phyloP scores from a whole-genome alignment of 768 basidiomycete genomes.

The Boletellus sp. region DNA sequence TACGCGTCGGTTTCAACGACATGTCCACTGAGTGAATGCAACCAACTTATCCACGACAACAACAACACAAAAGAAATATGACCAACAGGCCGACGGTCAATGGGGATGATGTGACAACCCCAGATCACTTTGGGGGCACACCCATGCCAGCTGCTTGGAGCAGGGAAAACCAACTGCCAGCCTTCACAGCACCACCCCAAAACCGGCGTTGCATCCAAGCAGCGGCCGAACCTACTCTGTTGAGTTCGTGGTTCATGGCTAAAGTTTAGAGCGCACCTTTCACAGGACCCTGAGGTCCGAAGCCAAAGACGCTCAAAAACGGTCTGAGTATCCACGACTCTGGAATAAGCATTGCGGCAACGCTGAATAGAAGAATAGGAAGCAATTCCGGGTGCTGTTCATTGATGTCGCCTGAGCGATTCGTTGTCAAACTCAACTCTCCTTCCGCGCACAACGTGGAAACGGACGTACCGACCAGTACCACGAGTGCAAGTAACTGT shows the following conservation, averaged over 20 bases:
- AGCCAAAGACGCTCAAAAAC: constrained; percentile 11
- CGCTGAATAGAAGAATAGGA: background rate
- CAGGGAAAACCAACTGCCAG: constrained; percentile 12
- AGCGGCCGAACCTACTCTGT: constrained; percentile 10
- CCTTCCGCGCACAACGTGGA: background rate
- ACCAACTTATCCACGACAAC: background rate
- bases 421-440: background rate
- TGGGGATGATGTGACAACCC: background rate
- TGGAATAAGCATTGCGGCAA: constrained; percentile 7
- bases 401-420: constrained; percentile 9
- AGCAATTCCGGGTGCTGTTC: constrained; percentile 10
- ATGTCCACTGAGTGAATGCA: too few relatives aligned
- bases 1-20: too few relatives aligned
- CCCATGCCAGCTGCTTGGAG: constrained; percentile 17
- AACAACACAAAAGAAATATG: background rate
- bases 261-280: constrained; percentile 1
- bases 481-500: constrained; percentile 4
- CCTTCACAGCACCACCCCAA: background rate
- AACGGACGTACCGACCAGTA: constrained; percentile 6
- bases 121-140: constrained; percentile 3
- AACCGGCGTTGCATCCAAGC: constrained; percentile 8
- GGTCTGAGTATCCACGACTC: constrained; percentile 15
- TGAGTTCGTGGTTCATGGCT: background rate
- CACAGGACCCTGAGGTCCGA: constrained; percentile 12
- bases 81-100: background rate